Evolutionary conservation across 1,139 yeast genomes (phyloP), one percentile per base, ranked within the genome.

Genomic region (Lodderomyces margitis): DNA sequence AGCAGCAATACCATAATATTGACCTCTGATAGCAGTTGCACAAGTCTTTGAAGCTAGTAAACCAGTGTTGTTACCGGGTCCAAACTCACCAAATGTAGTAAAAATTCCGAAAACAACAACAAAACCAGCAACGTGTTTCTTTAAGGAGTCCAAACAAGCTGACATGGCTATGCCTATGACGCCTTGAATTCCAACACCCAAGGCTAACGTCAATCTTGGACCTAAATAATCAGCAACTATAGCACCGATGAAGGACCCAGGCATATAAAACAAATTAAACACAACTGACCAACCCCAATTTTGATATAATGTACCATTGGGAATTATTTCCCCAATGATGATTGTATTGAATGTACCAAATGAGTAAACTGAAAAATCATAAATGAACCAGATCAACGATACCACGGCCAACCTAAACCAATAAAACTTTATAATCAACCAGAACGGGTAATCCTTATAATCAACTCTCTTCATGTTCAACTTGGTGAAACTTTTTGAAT

Each of bases 211-310:
- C 47, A 85, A 64, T 62, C 96, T 78, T 41, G 97, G 96, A 14
- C 98, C 98, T 46, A 87, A 58, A 63, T 81, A 86, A 64, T 91
- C 98, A n/a, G 95, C 77, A 34, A 80, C 67, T 40, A 77, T 58
- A 9, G 95, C 96, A 57, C 98, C 97, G 17, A 84, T 60, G 58
- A 88, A 77, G 2, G 96, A 76, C 51, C 98, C 98, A 10, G 97
- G 97, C 33, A 91, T 67, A 62, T 91, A 89, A 62, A 91, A 91
- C 56, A 87, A 70, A 63, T 87, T 88, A 56, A 91, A 77, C 4
- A 91, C 92, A 47, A 87, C 86, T 61, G 85, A 87, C 97, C 97
- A 91, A 40, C 97, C 97, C 66, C 88, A 87, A 19, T 85, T 76
- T 59, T 82, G 77, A 64, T 83, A 83, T 48, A 87, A 63, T 1